Conservation (phyloP, 2,329 filamentous ascomycete genomes). For the Colletotrichum falcatum region DNA sequence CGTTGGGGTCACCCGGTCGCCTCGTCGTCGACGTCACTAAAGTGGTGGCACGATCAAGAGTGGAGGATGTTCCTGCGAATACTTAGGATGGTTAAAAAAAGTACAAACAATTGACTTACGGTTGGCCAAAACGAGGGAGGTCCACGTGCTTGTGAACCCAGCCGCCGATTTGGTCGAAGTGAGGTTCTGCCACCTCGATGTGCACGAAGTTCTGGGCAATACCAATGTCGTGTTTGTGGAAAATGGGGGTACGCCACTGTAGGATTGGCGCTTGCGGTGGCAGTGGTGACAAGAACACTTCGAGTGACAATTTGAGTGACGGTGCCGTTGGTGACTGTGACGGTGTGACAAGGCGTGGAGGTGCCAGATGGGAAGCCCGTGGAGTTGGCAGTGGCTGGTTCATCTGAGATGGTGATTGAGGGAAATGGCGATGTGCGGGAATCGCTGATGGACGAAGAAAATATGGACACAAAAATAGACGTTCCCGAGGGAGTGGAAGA, state of each 20-base stretch:
- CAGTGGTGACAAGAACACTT: conserved; percentile 22
- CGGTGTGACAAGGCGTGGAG: conserved; percentile 26
- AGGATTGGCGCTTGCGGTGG: conserved; percentile 14
- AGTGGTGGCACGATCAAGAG: conserved; percentile 12
- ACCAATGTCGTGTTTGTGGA: conserved; percentile 11
- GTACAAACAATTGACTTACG: background rate
- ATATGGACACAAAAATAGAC: background rate
- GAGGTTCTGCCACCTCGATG: conserved; percentile 28
- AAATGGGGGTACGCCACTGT: conserved; percentile 1
- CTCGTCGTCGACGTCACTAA: conserved; percentile 36
- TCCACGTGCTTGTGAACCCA: conserved; percentile 10
- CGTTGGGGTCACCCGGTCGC: background rate
- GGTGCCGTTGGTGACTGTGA: conserved; percentile 39
- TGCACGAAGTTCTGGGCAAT: background rate
- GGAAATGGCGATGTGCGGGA: background rate
- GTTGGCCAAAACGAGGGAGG: background rate
- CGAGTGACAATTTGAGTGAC: conserved; percentile 35
- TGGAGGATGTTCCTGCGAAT: conserved; percentile 8
- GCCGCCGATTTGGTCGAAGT: conserved; percentile 11
- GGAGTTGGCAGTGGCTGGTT: conserved; percentile 1
- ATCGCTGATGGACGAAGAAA: background rate
- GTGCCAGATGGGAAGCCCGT: background rate
- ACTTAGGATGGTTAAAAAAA: background rate
- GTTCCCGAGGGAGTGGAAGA: background rate
- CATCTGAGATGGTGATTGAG: background rate